These are phyloP conservation scores for Suhomyces prunicola DNA, from an alignment of 805 yeast species.

Conservation along the genomic window DNA sequence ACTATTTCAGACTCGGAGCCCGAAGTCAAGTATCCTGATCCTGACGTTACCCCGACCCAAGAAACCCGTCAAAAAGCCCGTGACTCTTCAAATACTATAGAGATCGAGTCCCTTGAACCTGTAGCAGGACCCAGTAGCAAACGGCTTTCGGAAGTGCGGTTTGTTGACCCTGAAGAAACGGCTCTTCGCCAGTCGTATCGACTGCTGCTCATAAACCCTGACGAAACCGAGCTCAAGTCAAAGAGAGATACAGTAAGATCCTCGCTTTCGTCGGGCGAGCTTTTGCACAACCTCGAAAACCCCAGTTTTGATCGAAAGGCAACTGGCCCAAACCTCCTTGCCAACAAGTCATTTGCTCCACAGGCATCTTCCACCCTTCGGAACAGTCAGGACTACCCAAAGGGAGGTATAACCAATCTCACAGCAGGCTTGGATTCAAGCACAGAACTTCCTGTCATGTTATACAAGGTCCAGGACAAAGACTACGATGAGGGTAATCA, in stretches of 20 bases:
- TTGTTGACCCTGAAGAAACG: constrained; percentile 4
- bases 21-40: constrained; percentile 21
- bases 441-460: constrained; percentile 26
- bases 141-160: constrained; percentile 1
- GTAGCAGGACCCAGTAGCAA: neutral
- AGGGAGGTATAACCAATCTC: constrained; percentile 12
- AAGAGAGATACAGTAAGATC: constrained; percentile 13
- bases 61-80: constrained; percentile 3
- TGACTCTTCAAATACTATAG: constrained; percentile 1
- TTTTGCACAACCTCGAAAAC: constrained; percentile 21
- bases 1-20: constrained; percentile 10
- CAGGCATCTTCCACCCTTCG: constrained; percentile 7
- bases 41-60: constrained; percentile 17
- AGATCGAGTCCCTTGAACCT: neutral
- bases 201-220: constrained; percentile 8
- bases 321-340: neutral
- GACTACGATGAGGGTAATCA: constrained; percentile 21
- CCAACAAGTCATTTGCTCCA: constrained; percentile 4
- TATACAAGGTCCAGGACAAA: constrained; percentile 30
- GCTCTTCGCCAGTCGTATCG: neutral
- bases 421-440: constrained; percentile 28
- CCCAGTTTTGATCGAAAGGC: constrained; percentile 5
- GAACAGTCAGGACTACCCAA: constrained; percentile 6
- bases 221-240: constrained; percentile 6
- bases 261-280: constrained; percentile 30